Evolutionary conservation across 306 rosid genomes (phyloP).

Genomic region (Malus domestica): DNA sequence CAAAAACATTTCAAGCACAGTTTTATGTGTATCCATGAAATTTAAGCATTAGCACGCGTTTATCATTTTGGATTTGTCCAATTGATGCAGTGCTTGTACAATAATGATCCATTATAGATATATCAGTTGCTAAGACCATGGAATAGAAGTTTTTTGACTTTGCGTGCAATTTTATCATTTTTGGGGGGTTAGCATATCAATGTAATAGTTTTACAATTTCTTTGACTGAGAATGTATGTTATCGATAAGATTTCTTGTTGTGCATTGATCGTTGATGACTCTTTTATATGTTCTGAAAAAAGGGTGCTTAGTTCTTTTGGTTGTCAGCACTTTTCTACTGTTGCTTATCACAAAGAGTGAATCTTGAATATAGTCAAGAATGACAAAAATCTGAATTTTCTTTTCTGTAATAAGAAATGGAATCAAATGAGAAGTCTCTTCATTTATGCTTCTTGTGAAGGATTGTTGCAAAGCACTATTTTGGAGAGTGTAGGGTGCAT

Average conservation of each 20-base stretch:
- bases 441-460: constrained; percentile 32
- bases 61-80: background rate
- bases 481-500: constrained; percentile 95
- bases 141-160: background rate
- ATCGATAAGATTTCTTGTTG: background rate
- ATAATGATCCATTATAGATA: background rate
- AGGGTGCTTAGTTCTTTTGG: background rate
- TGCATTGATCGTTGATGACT: background rate
- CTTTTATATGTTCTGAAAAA: background rate
- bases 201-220: background rate
- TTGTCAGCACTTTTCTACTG: background rate
- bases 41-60: background rate
- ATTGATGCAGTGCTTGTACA: background rate
- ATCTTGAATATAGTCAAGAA: background rate
- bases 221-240: background rate
- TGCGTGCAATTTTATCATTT: background rate
- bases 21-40: background rate
- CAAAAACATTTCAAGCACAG: background rate
- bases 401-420: background rate
- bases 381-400: background rate
- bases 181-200: background rate
- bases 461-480: constrained; percentile 89
- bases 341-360: background rate
- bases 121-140: background rate
- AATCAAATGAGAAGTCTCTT: background rate